These are phyloP conservation scores for Microstegium vimineum DNA, from an alignment of 176 grass and related monocot species.

Conservation along the genomic window DNA sequence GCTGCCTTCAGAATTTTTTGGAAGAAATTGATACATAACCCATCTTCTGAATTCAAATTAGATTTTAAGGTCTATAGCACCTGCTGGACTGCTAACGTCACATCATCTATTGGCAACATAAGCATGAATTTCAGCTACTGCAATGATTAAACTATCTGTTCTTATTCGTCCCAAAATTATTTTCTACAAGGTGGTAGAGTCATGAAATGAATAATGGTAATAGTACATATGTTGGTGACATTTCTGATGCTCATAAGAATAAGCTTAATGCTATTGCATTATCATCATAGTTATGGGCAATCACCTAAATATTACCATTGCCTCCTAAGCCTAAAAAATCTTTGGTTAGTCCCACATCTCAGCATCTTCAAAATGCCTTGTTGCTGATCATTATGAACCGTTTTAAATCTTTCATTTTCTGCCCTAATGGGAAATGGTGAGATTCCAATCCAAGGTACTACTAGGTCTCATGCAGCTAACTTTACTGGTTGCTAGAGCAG, in stretches of 20 bases:
- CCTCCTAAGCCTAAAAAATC: slow-evolving; percentile 35
- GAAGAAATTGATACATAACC: neutral
- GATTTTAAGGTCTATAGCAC: neutral
- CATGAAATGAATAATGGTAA: slow-evolving; percentile 1
- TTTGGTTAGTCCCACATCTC: slow-evolving; percentile 25
- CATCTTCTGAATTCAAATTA: neutral
- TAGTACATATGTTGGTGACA: neutral
- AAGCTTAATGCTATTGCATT: slow-evolving; percentile 18
- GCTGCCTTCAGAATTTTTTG: slow-evolving; percentile 8
- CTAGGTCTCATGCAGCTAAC: neutral
- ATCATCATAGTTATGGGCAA: neutral
- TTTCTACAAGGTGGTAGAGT: neutral
- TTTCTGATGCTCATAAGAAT: slow-evolving; percentile 14
- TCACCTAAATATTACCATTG: neutral
- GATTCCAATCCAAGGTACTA: slow-evolving; percentile 9
- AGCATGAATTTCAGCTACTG: slow-evolving; percentile 4
- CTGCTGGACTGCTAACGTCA: neutral
- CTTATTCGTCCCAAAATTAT: neutral
- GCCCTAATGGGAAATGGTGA: neutral
- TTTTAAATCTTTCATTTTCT: slow-evolving; percentile 21
- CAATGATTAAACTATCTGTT: slow-evolving; percentile 6
- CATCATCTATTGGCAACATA: neutral
- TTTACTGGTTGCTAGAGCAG: no score
- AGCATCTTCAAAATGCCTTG: neutral
- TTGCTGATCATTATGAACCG: slow-evolving; percentile 6